These are phyloP conservation scores for Geranium brycei DNA, from an alignment of 345 rosid species.

Conservation along the genomic window DNA sequence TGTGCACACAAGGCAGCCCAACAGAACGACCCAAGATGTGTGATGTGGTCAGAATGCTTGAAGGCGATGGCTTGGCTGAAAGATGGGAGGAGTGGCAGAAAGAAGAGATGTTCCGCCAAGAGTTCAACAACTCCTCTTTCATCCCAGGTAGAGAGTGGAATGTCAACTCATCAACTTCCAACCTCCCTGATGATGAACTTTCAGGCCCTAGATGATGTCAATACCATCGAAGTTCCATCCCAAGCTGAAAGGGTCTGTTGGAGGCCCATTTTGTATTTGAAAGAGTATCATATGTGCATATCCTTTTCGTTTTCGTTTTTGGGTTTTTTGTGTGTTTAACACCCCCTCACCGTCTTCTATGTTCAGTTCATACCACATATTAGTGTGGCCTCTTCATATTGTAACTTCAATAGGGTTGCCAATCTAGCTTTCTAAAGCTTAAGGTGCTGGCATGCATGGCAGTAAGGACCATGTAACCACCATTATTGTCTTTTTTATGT, in stretches of 20 bases:
- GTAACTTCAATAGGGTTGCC: neutral
- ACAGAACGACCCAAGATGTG: slow-evolving; percentile 88
- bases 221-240: neutral
- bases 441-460: neutral
- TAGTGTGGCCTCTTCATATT: neutral
- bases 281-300: slow-evolving; percentile 15
- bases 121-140: slow-evolving; percentile 20
- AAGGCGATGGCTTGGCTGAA: slow-evolving; percentile 83
- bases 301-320: neutral
- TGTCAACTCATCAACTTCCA: slow-evolving; percentile 42
- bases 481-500: neutral
- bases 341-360: too few relatives aligned
- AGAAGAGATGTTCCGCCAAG: slow-evolving; percentile 58
- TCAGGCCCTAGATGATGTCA: slow-evolving; percentile 73
- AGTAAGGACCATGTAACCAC: neutral
- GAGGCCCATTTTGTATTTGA: slow-evolving; percentile 12
- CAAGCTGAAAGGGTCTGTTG: neutral
- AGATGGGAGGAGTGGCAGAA: slow-evolving; percentile 98
- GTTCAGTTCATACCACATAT: too few relatives aligned
- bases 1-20: slow-evolving; percentile 68
- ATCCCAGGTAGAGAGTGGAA: slow-evolving; percentile 39
- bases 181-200: slow-evolving; percentile 48
- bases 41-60: slow-evolving; percentile 88
- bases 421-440: too few relatives aligned
- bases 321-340: neutral